Base-by-base conservation (phyloP, 768 basidiomycete species). In the Rhodotorula babjevae region DNA sequence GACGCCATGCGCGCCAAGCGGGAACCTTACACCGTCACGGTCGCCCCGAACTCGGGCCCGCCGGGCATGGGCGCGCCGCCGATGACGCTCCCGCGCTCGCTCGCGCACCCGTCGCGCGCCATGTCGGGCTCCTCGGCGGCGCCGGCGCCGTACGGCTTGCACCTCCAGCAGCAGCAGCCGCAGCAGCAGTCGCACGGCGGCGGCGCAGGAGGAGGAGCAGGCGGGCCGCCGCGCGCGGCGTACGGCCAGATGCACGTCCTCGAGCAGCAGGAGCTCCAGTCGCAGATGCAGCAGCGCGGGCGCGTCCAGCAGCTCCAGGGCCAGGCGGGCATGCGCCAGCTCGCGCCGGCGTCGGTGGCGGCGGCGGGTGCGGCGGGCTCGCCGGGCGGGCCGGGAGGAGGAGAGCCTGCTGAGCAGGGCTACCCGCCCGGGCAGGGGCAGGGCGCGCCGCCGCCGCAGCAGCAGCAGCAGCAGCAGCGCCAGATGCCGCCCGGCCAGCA, bases 1-100 rank as follows among this genome's bases (percentile, higher is more conserved):
- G 74, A 76, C 50, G 74, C 74, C 7, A 71, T 75, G 70, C 59
- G 70, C n/a, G 66, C 67, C 3, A 75, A 75, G 36, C 74, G 70
- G 10, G 69, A 71, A 25, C 74, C 74, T 0, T 64, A 72, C 31
- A 60, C 63, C 50, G 67, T 75, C 4, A 60, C 69, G 36, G 68
- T 75, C 52, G 52, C 65, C 9, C 36, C 36, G 11, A 70, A 70
- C 11, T 64, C 63, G 7, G 56, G 61, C 50, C 31, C n/a, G n/a
- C n/a, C 59, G 0, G 49, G 36, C 36, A 36, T 36, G 36, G 36
- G 36, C 36, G 36, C 61, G 2, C 59, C 62, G 8, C 52, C 69
- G 23, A 57, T 71, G 59, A 71, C 29, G 21, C 69, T 75, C 2
- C 73, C 73, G 1, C 73, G 73, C 36, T 75, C 73, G 12, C 69